Evolutionary conservation across 2,329 filamentous ascomycete species (phyloP), one percentile per base, ranked within the genome.

Genomic region (Botrytis galanthina): DNA sequence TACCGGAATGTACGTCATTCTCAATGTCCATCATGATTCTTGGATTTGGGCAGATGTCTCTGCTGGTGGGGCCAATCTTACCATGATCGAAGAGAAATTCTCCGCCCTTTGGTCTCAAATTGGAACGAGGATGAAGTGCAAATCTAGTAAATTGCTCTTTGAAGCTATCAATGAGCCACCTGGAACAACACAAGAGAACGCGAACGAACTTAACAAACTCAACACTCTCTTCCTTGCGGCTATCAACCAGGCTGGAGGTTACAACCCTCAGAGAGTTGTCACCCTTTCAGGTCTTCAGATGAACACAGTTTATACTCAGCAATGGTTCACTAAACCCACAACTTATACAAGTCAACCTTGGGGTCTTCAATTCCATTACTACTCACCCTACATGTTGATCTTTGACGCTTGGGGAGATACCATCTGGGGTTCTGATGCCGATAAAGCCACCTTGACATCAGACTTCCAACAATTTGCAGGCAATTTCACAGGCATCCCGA

Each of bases 301-400:
- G 80, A 87, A 89, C 77, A 83, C 83, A 22, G 77, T 82, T 20
- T 87, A 88, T 79, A 89, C 87, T 3, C 84, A 82, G 1, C 80
- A 87, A 74, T 89, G 85, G 84, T 90, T 90, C 76, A 80, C 84
- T 74, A 81, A 81, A 16, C 86, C 86, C 0, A 79, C 80, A 1
- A 83, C 85, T 44, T 86, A 85, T 59, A 83, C 84, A 20, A 88
- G 88, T 73, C 79, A 81, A 70, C 88, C 88, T 0, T 90, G 87
- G 84, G 87, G 86, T 0, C 83, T 90, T 44, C 88, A 90, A 78
- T 89, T 88, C 78, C 89, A 90, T 77, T 90, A 89, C 80, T 90
- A 90, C 80, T 85, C 83, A 14, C 87, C 87, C 18, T 88, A 86
- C 80, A 85, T 85, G 74, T 85, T 85, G 68, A 81, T 84, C 26